Evolutionary conservation across 2,329 filamentous ascomycete species (phyloP).

Genomic region (Talaromyces sp.): DNA sequence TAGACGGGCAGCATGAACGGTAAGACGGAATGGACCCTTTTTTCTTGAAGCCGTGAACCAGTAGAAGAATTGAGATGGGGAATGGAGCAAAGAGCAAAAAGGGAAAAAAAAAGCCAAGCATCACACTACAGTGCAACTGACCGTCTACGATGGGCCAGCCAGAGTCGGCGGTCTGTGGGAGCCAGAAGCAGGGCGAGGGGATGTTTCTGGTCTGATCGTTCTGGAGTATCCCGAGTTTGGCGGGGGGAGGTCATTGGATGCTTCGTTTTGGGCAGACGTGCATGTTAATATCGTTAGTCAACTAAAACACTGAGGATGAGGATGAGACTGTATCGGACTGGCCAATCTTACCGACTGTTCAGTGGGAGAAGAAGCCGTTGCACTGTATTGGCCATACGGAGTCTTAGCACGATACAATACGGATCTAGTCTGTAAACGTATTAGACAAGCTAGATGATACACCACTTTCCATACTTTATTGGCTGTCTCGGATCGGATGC

Average conservation of each 20-base stretch:
- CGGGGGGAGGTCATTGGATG: slow-evolving; percentile 32
- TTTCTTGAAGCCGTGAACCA: slow-evolving; percentile 2
- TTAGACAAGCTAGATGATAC: background rate
- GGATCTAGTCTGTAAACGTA: background rate
- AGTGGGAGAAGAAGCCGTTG: background rate
- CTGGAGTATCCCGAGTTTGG: slow-evolving; percentile 29
- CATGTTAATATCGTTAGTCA: slow-evolving; percentile 18
- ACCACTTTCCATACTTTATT: background rate
- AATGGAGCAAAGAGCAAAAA: slow-evolving; percentile 1
- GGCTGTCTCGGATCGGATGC: background rate
- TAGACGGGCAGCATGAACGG: background rate
- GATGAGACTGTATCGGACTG: background rate
- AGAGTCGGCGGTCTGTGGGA: slow-evolving; percentile 27
- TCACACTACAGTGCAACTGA: slow-evolving; percentile 6
- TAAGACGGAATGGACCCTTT: background rate
- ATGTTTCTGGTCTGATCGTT: slow-evolving; percentile 20
- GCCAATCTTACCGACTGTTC: background rate
- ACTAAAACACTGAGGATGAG: too few relatives aligned
- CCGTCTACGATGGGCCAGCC: background rate
- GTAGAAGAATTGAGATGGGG: slow-evolving; percentile 1
- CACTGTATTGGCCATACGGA: background rate
- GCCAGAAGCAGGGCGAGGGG: slow-evolving; percentile 31
- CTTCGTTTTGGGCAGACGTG: slow-evolving; percentile 36
- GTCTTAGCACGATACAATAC: background rate
- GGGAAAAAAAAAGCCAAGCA: background rate